A percentile compares a stretch with the other conserved stretches of the same genome.
Evolutionary conservation across 1,284 basidiomycete species (phyloP).

Genomic region (Cryptococcus sp.): DNA sequence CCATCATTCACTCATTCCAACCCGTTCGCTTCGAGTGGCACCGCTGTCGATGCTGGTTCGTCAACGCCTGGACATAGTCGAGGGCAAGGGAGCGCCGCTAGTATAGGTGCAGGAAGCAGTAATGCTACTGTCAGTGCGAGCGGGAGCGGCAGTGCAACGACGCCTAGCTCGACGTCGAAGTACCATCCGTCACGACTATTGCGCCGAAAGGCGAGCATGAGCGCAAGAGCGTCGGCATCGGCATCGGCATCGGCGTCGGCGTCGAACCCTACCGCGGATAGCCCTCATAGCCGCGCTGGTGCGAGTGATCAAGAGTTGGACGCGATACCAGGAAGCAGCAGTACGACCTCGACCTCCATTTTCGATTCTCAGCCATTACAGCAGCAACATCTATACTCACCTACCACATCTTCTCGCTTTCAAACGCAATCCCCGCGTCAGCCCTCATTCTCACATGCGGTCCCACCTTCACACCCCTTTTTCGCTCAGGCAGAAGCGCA

Average conservation of each 20-base stretch:
- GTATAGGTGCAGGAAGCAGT: too few relatives aligned
- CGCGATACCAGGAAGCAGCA: slow-evolving; percentile 7
- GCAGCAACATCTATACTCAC: not conserved
- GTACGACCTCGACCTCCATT: slow-evolving; percentile 4
- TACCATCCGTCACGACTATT: slow-evolving; percentile 26
- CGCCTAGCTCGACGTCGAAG: slow-evolving; percentile 2
- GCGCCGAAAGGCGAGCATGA: slow-evolving; percentile 24
- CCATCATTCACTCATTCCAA: not conserved
- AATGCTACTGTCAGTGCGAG: not conserved
- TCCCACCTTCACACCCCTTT: too few relatives aligned
- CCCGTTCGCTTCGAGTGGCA: too few relatives aligned
- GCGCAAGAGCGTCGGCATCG: not conserved
- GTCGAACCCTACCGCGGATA: not conserved
- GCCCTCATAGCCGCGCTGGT: not conserved
- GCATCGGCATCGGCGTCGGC: not conserved
- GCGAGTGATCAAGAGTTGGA: not conserved
- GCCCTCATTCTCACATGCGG: too few relatives aligned
- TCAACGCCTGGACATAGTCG: too few relatives aligned
- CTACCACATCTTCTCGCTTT: not conserved
- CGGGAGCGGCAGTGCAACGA: not conserved
- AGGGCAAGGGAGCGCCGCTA: too few relatives aligned
- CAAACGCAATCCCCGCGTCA: too few relatives aligned
- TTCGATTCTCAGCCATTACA: slow-evolving; percentile 10
- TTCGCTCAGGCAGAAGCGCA: too few relatives aligned
- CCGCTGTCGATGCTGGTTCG: too few relatives aligned